These are phyloP conservation scores for Boletus sp. DNA, from an alignment of 768 basidiomycete species.

Conservation along the genomic window DNA sequence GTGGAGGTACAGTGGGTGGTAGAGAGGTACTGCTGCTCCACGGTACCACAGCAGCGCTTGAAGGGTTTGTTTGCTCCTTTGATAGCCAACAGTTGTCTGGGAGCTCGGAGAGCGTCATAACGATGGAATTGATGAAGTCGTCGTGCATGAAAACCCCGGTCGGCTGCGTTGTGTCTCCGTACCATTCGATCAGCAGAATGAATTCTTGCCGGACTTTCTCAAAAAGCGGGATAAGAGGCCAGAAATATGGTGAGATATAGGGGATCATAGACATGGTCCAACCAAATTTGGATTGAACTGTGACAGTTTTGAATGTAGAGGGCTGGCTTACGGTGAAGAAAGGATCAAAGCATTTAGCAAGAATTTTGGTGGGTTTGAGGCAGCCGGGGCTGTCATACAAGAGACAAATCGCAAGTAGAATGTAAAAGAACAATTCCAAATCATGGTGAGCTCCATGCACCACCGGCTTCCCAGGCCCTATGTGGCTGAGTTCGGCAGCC, in stretches of 20 bases:
- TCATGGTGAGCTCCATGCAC: not conserved
- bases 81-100: not conserved
- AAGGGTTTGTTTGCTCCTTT: not conserved
- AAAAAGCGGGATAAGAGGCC: not conserved
- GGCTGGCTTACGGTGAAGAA: not conserved
- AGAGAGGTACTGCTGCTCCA: not conserved
- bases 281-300: not conserved
- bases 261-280: not conserved
- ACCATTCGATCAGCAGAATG: not conserved
- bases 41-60: not conserved
- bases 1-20: not conserved
- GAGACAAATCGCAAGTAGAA: conserved; percentile 5
- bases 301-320: not conserved
- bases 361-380: not conserved
- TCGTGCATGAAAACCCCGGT: not conserved
- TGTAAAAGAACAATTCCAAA: conserved; percentile 12
- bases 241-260: conserved; percentile 3
- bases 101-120: not conserved
- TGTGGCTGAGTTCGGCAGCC: conserved; percentile 1
- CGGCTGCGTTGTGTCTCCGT: not conserved
- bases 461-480: not conserved
- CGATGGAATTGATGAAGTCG: not conserved
- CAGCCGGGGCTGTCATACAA: not conserved
- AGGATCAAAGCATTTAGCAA: not conserved
- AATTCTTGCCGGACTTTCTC: not conserved